Conservation (phyloP, 106 monocot species). For the Agapanthus africanus region DNA sequence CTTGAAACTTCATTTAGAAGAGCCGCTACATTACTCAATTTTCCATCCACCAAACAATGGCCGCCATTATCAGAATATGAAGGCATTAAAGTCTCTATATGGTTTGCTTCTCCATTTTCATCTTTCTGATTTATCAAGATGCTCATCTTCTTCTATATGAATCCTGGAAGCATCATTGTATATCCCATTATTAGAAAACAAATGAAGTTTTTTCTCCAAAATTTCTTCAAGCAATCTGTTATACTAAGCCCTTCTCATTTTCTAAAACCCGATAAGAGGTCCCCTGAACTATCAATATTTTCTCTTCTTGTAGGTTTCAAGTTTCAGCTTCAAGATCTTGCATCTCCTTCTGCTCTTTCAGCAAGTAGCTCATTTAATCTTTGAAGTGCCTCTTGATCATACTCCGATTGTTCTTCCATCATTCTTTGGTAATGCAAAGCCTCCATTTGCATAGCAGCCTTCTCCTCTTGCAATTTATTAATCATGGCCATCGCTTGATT, state of each 20-base stretch:
- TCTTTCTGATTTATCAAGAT: conserved; percentile 13
- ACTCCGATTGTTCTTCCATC: conserved; percentile 92
- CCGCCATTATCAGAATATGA: not conserved
- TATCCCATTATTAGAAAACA: conserved; percentile 31
- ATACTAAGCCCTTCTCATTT: conserved; percentile 58
- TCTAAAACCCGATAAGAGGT: conserved; percentile 37
- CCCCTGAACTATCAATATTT: not conserved
- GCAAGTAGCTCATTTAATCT: conserved; percentile 38
- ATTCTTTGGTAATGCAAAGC: conserved; percentile 88
- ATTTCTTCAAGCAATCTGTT: conserved; percentile 33
- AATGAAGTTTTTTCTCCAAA: conserved; percentile 55
- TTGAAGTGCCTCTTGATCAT: conserved; percentile 76
- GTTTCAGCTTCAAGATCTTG: conserved; percentile 56
- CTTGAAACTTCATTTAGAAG: conserved; percentile 39
- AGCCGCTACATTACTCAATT: conserved; percentile 20
- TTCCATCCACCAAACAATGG: not conserved
- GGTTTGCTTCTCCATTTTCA: conserved; percentile 5
- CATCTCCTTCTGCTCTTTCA: conserved; percentile 49
- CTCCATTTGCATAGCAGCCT: conserved; percentile 93
- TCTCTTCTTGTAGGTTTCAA: conserved; percentile 33
- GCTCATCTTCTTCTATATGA: conserved; percentile 9
- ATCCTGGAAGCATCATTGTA: conserved; percentile 16
- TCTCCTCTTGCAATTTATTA: conserved; percentile 90
- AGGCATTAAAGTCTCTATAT: not conserved
- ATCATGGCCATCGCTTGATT: conserved; percentile 96